These are phyloP conservation scores for Fraxinus ornus DNA, from an alignment of 305 asterid species.

Conservation along the genomic window DNA sequence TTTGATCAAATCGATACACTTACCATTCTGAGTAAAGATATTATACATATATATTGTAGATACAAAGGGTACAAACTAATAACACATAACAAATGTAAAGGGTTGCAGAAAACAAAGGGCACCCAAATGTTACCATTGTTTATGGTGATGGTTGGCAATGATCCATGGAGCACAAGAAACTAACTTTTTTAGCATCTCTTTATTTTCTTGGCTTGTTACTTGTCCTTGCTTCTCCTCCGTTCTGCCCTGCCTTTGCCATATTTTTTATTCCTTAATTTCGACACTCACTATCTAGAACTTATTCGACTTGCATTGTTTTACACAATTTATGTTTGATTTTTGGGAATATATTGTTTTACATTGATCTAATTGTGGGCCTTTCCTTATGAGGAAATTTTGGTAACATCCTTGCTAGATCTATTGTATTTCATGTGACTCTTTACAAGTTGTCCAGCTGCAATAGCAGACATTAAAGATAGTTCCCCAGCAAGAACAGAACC, in stretches of 20 bases:
- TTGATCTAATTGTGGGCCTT: slow-evolving; percentile 13
- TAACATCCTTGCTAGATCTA: slow-evolving; percentile 43
- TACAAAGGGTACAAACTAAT: slow-evolving; percentile 3
- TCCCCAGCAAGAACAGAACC: slow-evolving; percentile 57
- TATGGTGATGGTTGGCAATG: neutral
- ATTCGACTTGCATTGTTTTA: neutral
- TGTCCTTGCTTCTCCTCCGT: neutral
- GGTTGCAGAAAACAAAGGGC: neutral
- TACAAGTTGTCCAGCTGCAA: slow-evolving; percentile 55
- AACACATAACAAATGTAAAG: neutral
- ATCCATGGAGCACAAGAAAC: neutral
- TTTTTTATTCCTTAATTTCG: neutral
- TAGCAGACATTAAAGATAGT: slow-evolving; percentile 49
- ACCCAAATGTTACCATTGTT: neutral
- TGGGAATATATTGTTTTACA: neutral
- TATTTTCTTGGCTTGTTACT: neutral
- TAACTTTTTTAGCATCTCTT: neutral
- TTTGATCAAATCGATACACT: neutral
- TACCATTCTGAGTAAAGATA: neutral
- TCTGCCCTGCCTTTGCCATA: neutral
- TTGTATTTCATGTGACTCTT: slow-evolving; percentile 53
- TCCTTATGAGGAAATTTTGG: slow-evolving; percentile 24
- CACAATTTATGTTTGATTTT: neutral
- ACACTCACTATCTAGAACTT: neutral
- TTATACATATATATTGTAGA: neutral